Evolutionary conservation across 148 eudicot genomes (phyloP), one percentile per base, ranked within the genome.

Genomic region (Silene latifolia): DNA sequence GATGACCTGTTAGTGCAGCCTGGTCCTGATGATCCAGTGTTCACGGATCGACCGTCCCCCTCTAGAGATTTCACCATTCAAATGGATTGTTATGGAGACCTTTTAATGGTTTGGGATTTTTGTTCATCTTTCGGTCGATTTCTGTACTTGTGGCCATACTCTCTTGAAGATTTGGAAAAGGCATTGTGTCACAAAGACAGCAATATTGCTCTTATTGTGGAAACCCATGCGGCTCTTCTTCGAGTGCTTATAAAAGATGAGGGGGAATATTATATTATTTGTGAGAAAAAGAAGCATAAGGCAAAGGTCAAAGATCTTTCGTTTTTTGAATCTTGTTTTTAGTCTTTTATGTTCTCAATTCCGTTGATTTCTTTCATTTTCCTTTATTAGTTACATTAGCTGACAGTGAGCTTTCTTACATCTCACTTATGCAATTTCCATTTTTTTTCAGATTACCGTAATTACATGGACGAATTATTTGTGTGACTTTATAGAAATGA

Each of bases 81-180:
- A 53, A 86, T 90, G 91, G 91, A 90, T 27, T 88, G 89, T 79
- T 89, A 90, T 63, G 96, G 96, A 63, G 88, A 90, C 77, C 87
- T 92, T 72, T 75, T 95, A 82, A 92, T 95, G 97, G 88, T 89
- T 72, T 95, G 99, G 99, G 94, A 95, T 77, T 95, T 95, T 78
- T 92, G 93, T 80, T 82, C 88, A 65, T 89, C 94, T 59, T 95
- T 86, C 80, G 86, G 97, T 59, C 88, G 90, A 83, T 80, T 92
- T 65, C 79, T 92, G 80, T 74, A 80, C 67, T 82, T 95, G 85
- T 95, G 85, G 71, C 96, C 96, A 12, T 95, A 88, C 82, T 83
- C 99, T 48, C 82, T 95, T 78, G 99, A 90, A 81, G 91, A 95
- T 84, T 87, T 92, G 82, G 92, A 88, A 69, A 89, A 81, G 83